Conservation (phyloP, 805 yeast genomes). For the Myxozyma neglecta region DNA sequence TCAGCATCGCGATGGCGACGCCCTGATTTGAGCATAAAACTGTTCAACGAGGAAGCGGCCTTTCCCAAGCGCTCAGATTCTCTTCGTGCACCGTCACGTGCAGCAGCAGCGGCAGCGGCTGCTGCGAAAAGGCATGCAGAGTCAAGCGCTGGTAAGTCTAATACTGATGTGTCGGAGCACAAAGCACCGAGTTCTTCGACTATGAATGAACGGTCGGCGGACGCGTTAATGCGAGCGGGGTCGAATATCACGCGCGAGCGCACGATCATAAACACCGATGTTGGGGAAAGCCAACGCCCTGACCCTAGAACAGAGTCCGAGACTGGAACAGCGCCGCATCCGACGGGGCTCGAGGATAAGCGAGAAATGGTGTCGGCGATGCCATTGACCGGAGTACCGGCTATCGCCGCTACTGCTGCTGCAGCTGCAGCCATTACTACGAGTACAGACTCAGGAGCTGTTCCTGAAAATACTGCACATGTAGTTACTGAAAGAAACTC, state of each 20-base stretch:
- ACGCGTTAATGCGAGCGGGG: slow-evolving; percentile 1
- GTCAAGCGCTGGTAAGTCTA: not conserved
- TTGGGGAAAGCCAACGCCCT: not conserved
- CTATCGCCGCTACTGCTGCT: not conserved
- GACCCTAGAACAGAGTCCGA: not conserved
- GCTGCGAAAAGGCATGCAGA: not conserved
- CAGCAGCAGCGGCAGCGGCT: slow-evolving; percentile 5
- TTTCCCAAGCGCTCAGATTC: slow-evolving; percentile 34
- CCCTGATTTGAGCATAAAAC: slow-evolving; percentile 27
- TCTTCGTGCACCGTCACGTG: slow-evolving; percentile 25
- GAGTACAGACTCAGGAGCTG: not conserved
- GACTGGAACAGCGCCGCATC: not conserved
- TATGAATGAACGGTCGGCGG: not conserved
- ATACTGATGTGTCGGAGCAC: not conserved
- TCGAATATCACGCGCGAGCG: slow-evolving; percentile 20
- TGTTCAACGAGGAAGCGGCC: slow-evolving; percentile 16
- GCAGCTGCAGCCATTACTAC: not conserved
- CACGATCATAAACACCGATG: slow-evolving; percentile 16
- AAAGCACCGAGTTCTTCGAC: not conserved
- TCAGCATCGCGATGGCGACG: slow-evolving; percentile 19
- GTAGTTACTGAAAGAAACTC: not conserved
- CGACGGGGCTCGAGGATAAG: slow-evolving; percentile 2
- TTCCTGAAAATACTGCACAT: too few relatives aligned
- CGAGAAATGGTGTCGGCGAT: slow-evolving; percentile 7
- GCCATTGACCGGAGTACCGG: not conserved